Percentiles rank a stretch among this genome's conserved stretches.
These are phyloP conservation scores for Sphagnum magellanicum DNA, from an alignment of 228 moss, liverwort and hornwort species.

Conservation along the genomic window DNA sequence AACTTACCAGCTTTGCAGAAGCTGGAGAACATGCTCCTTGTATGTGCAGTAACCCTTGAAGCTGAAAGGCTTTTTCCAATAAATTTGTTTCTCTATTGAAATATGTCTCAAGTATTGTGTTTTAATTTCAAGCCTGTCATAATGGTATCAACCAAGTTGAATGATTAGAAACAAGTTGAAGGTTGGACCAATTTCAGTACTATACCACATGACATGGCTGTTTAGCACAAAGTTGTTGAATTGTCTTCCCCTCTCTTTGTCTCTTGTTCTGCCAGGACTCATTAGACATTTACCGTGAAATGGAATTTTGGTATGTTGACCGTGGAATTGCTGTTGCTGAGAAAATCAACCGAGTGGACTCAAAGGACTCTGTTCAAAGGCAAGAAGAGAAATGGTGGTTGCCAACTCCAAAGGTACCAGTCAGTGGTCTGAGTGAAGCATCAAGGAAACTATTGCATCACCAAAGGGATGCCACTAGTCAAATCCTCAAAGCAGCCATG, in stretches of 20 bases:
- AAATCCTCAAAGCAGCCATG: slow-evolving; percentile 97
- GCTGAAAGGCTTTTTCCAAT: too few relatives aligned
- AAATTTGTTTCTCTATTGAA: too few relatives aligned
- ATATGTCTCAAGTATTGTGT: too few relatives aligned
- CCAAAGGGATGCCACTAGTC: slow-evolving; percentile 74
- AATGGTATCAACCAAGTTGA: too few relatives aligned
- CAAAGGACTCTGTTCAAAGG: slow-evolving; percentile 72
- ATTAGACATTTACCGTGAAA: slow-evolving; percentile 66
- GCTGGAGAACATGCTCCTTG: slow-evolving; percentile 87
- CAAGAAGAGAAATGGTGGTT: slow-evolving; percentile 99
- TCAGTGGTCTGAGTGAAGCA: slow-evolving; percentile 74
- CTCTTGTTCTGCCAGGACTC: slow-evolving; percentile 54
- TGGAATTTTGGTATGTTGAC: slow-evolving; percentile 97
- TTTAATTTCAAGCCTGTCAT: too few relatives aligned
- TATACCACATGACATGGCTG: too few relatives aligned
- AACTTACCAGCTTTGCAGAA: slow-evolving; percentile 92
- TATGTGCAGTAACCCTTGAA: slow-evolving; percentile 16
- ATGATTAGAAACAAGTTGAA: too few relatives aligned
- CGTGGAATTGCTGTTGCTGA: slow-evolving; percentile 71
- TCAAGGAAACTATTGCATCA: slow-evolving; percentile 68
- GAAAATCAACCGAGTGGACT: slow-evolving; percentile 39
- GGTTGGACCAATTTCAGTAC: too few relatives aligned
- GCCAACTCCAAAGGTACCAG: slow-evolving; percentile 84
- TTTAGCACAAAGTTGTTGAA: too few relatives aligned
- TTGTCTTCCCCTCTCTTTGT: too few relatives aligned